A percentile compares a stretch with the other conserved stretches of the same genome.
phyloP scores from a whole-genome alignment of 2,329 filamentous ascomycete species.

The Hirsutella rhossiliensis region DNA sequence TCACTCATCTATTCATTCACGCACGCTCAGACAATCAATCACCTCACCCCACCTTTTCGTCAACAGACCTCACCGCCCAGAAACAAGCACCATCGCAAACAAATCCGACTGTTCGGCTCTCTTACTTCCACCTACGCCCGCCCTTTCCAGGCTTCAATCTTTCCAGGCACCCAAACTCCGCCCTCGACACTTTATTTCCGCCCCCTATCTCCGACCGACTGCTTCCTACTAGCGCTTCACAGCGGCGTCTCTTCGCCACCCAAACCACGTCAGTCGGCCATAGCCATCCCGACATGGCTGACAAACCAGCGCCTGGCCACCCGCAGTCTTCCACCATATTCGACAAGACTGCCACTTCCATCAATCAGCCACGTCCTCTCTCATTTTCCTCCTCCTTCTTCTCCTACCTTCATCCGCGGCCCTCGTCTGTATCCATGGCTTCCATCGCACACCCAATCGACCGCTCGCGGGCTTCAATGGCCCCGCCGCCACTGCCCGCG shows the following conservation, averaged over 20 bases:
- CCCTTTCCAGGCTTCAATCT: too few relatives aligned
- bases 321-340: conserved; percentile 18
- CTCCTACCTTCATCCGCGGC: conserved; percentile 5
- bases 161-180: not conserved
- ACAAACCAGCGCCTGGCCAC: conserved; percentile 19
- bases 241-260: not conserved
- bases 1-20: too few relatives aligned
- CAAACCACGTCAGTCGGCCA: conserved; percentile 1
- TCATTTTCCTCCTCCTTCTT: conserved; percentile 4
- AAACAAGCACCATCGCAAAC: too few relatives aligned
- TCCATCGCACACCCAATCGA: conserved; percentile 10
- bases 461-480: conserved; percentile 13
- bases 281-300: conserved; percentile 14
- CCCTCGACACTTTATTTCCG: not conserved
- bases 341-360: conserved; percentile 6
- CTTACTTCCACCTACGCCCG: too few relatives aligned
- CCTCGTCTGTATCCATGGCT: conserved; percentile 13
- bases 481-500: conserved; percentile 14
- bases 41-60: too few relatives aligned
- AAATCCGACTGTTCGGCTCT: too few relatives aligned
- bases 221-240: not conserved
- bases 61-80: too few relatives aligned
- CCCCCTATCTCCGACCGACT: not conserved
- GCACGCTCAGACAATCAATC: too few relatives aligned
- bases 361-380: conserved; percentile 6